Conservation (phyloP, 768 basidiomycete species). For the Lactarius pseudohatsudake region DNA sequence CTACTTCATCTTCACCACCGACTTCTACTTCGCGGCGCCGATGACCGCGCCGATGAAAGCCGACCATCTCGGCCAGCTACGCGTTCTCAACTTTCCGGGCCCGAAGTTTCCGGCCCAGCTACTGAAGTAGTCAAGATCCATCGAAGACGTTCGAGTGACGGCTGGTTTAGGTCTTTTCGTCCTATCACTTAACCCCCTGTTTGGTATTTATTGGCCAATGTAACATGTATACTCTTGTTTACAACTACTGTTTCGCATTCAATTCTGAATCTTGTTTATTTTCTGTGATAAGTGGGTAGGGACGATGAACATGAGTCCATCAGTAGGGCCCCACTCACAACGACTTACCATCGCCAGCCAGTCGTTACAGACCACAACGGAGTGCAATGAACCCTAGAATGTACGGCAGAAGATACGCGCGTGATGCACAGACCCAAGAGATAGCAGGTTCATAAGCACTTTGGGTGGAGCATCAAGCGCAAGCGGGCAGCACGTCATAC, state of each 20-base stretch:
- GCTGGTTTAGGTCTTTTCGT: not conserved
- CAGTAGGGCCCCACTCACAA: not conserved
- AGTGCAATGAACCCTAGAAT: not conserved
- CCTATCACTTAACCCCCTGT: not conserved
- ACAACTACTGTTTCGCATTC: not conserved
- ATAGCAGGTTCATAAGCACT: not conserved
- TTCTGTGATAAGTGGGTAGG: not conserved
- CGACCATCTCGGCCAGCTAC: not conserved
- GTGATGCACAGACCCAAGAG: not conserved
- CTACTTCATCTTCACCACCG: constrained; percentile 7
- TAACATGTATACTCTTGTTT: not conserved
- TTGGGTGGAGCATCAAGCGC: not conserved
- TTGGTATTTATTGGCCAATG: not conserved
- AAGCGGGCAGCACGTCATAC: not conserved
- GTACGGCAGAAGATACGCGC: not conserved
- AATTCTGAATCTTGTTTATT: not conserved
- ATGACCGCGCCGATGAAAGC: constrained; percentile 1
- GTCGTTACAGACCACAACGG: not conserved
- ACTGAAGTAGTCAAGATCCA: not conserved
- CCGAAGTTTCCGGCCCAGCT: constrained; percentile 1
- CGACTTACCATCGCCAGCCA: not conserved
- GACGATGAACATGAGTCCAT: not conserved
- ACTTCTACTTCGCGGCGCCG: not conserved
- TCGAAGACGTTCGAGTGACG: not conserved
- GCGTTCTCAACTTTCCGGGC: not conserved